These are phyloP conservation scores for Gossypium schwendimanii DNA, from an alignment of 441 rosid genomes.

Conservation along the genomic window DNA sequence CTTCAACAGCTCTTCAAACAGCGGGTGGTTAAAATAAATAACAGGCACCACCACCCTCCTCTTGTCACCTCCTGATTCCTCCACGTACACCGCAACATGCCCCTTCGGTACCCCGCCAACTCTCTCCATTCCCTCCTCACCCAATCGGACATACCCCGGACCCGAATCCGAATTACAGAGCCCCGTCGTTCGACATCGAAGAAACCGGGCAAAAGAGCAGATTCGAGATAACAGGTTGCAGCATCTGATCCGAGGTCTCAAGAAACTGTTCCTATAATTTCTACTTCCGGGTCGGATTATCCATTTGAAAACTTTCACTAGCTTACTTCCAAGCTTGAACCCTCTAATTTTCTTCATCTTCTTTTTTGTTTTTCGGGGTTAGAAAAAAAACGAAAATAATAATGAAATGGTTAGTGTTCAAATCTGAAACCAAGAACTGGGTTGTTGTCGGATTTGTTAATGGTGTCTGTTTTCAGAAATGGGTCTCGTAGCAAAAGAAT, in stretches of 20 bases:
- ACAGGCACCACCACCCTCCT: conserved; percentile 58
- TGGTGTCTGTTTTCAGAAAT: conserved; percentile 1
- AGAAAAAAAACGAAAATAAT: neutral
- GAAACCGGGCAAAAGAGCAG: conserved; percentile 26
- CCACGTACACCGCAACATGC: conserved; percentile 59
- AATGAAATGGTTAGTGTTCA: neutral
- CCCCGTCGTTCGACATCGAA: conserved; percentile 32
- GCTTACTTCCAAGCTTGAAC: conserved; percentile 41
- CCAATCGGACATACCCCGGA: conserved; percentile 31
- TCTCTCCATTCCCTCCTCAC: conserved; percentile 19
- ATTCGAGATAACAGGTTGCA: conserved; percentile 30
- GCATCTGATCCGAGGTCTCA: neutral
- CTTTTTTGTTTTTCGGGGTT: neutral
- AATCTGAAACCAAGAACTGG: neutral
- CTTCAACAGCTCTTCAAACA: conserved; percentile 53
- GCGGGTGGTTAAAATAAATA: conserved; percentile 57
- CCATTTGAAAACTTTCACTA: conserved; percentile 41
- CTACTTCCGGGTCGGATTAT: conserved; percentile 26
- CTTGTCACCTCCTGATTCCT: conserved; percentile 36
- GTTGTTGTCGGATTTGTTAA: neutral
- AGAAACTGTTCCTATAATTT: conserved; percentile 4
- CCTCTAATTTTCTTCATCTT: conserved; percentile 41
- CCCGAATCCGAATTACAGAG: conserved; percentile 19
- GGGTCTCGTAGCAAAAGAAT: neutral
- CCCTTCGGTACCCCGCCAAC: conserved; percentile 42